A percentile compares a stretch with the other conserved stretches of the same genome.
Conservation (phyloP, 495 filamentous ascomycete genomes). For the Hyaloscypha hepaticicola region DNA sequence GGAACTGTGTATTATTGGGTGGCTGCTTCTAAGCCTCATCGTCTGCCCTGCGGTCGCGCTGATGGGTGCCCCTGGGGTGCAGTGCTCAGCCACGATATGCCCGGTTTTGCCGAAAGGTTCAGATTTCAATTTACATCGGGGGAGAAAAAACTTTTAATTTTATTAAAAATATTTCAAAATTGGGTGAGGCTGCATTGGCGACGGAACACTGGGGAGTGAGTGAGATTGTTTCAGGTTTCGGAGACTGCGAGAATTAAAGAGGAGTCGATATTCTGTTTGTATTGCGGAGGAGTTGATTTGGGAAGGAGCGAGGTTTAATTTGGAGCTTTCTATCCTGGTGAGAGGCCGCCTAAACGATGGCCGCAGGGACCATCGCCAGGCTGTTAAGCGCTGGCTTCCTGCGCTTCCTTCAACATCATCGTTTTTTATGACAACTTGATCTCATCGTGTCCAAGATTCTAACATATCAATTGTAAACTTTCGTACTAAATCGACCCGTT, state of each 20-base stretch:
- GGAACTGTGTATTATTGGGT: background rate
- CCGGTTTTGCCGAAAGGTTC: no score
- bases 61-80: background rate
- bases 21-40: background rate
- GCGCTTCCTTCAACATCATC: background rate
- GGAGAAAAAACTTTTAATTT: no score
- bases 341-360: background rate
- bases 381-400: background rate
- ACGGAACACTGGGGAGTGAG: background rate
- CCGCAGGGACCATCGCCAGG: background rate
- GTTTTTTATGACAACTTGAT: no score
- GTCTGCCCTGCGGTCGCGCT: background rate
- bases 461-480: no score
- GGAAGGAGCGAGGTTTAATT: background rate
- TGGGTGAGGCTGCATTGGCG: background rate
- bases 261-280: background rate
- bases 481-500: no score
- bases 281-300: background rate
- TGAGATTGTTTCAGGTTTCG: background rate
- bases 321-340: background rate
- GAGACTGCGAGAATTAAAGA: background rate
- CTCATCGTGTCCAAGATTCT: no score
- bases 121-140: no score
- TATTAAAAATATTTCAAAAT: no score
- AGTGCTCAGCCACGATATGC: slow-evolving; percentile 1